Conservation (phyloP, 2,329 filamentous ascomycete species). For the Neofusicoccum ribis region DNA sequence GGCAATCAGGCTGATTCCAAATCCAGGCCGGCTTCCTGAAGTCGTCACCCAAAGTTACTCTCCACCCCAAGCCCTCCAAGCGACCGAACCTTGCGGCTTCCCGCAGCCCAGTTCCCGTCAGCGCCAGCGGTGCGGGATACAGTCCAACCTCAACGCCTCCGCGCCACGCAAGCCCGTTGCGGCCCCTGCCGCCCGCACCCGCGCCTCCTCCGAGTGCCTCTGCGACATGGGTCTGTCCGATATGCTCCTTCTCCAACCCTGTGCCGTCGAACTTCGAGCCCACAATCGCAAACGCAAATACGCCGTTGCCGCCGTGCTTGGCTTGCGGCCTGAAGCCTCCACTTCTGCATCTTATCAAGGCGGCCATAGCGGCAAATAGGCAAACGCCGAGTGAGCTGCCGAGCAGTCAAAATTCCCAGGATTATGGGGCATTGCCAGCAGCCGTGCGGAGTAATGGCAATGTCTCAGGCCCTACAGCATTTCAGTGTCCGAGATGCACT, state of each 20-base stretch:
- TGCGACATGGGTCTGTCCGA: constrained; percentile 89
- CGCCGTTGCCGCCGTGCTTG: constrained; percentile 80
- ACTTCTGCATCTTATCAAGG: constrained; percentile 79
- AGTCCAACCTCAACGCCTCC: constrained; percentile 32
- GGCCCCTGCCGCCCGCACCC: constrained; percentile 41
- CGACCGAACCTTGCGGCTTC: constrained; percentile 48
- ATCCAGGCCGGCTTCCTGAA: constrained; percentile 83
- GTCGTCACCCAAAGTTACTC: constrained; percentile 88
- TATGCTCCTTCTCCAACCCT: constrained; percentile 92
- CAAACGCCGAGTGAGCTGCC: constrained; percentile 29
- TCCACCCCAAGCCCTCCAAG: constrained; percentile 79
- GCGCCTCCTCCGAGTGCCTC: constrained; percentile 45
- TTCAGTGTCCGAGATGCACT: constrained; percentile 79
- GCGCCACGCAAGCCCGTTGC: constrained; percentile 37
- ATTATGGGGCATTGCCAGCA: constrained; percentile 32
- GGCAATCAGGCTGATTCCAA: background rate
- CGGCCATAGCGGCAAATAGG: constrained; percentile 73
- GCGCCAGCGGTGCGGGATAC: constrained; percentile 37
- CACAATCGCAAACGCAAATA: constrained; percentile 73
- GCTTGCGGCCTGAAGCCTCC: constrained; percentile 93
- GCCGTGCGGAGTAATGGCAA: background rate
- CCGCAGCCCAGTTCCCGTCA: constrained; percentile 33
- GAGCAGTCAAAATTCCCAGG: constrained; percentile 38
- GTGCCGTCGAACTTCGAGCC: constrained; percentile 94
- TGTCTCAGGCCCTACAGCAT: constrained; percentile 16